Conservation (phyloP, 768 basidiomycete species). For the Boletus speciosus region DNA sequence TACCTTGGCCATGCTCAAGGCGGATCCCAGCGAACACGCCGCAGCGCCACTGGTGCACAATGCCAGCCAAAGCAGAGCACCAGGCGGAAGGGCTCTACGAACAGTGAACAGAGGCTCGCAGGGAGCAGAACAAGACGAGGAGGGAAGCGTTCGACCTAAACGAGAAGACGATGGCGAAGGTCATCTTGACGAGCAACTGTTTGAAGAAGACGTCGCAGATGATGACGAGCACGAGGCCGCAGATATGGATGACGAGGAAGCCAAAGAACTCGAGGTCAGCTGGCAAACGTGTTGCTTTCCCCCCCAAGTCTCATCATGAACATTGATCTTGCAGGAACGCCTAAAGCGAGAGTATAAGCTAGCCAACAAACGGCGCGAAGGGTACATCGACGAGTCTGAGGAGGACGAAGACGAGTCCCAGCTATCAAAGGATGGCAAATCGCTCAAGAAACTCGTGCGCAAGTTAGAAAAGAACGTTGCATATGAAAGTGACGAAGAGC, state of each 20-base stretch:
- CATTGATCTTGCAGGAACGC: slow-evolving; percentile 54
- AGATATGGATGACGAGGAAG: slow-evolving; percentile 79
- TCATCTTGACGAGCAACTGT: slow-evolving; percentile 77
- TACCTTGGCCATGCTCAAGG: slow-evolving; percentile 67
- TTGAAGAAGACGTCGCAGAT: slow-evolving; percentile 82
- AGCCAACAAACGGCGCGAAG: slow-evolving; percentile 72
- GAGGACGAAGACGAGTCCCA: slow-evolving; percentile 64
- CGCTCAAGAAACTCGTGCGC: slow-evolving; percentile 82
- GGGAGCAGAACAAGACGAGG: slow-evolving; percentile 64
- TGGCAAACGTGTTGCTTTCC: neutral
- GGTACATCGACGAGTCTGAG: slow-evolving; percentile 69
- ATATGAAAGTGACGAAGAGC: slow-evolving; percentile 80
- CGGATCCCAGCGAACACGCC: slow-evolving; percentile 51
- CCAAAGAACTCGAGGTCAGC: slow-evolving; percentile 75
- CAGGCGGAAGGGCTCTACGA: slow-evolving; percentile 63
- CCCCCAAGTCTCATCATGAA: neutral
- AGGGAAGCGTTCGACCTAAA: slow-evolving; percentile 51
- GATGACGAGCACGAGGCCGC: slow-evolving; percentile 78
- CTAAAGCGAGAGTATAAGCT: slow-evolving; percentile 76
- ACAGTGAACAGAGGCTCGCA: slow-evolving; percentile 65
- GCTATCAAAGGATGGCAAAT: slow-evolving; percentile 67
- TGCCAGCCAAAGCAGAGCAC: slow-evolving; percentile 57
- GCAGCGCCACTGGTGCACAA: slow-evolving; percentile 47
- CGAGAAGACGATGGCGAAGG: slow-evolving; percentile 72
- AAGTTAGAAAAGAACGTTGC: slow-evolving; percentile 78